Evolutionary conservation across 1,139 yeast genomes (phyloP).

Genomic region (Hanseniaspora sp.): DNA sequence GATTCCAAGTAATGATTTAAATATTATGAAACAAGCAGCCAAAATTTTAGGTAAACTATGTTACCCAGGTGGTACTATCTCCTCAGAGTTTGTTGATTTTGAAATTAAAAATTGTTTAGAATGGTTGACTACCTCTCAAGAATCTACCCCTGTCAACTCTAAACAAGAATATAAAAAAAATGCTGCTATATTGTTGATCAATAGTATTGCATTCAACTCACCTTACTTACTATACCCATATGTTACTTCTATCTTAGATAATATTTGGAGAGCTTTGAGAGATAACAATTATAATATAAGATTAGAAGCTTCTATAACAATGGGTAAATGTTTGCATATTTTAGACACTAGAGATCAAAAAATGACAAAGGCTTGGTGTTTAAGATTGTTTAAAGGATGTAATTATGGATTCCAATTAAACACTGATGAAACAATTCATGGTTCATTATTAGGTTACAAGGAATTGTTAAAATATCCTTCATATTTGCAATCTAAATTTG

Average conservation of each 20-base stretch:
- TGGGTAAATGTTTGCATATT: conserved; percentile 66
- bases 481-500: conserved; percentile 61
- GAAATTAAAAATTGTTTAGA: conserved; percentile 85
- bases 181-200: conserved; percentile 77
- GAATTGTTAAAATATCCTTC: conserved; percentile 60
- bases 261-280: conserved; percentile 77
- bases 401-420: conserved; percentile 39
- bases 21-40: conserved; percentile 79
- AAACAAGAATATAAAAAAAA: conserved; percentile 77
- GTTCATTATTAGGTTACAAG: conserved; percentile 69
- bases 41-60: conserved; percentile 79
- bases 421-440: conserved; percentile 67
- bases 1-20: conserved; percentile 70
- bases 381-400: conserved; percentile 54
- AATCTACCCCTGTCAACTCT: conserved; percentile 37
- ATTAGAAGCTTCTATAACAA: conserved; percentile 71
- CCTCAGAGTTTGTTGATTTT: conserved; percentile 85
- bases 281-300: conserved; percentile 68
- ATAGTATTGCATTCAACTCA: conserved; percentile 75
- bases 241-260: conserved; percentile 66
- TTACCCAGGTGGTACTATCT: conserved; percentile 74
- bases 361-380: conserved; percentile 63
- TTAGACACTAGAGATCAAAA: conserved; percentile 69
- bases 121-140: conserved; percentile 59
- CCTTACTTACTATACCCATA: conserved; percentile 75